A percentile compares a stretch with the other conserved stretches of the same genome.
phyloP scores from a whole-genome alignment of 495 filamentous ascomycete species.

The Neohortaea acidophila region DNA sequence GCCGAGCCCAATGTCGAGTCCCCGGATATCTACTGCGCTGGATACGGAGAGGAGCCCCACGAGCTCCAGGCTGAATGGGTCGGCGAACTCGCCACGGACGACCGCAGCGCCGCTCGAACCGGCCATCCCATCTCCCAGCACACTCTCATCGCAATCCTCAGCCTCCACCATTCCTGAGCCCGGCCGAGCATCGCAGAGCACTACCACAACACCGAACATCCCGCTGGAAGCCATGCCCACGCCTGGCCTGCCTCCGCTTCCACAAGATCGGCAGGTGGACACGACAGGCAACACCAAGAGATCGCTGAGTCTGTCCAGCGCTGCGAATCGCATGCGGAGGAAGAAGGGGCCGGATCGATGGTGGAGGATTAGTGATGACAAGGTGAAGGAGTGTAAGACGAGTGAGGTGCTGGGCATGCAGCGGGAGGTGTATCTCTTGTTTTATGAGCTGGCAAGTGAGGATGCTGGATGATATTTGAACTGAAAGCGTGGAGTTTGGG shows the following conservation, averaged over 20 bases:
- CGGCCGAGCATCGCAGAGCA: too few species aligned
- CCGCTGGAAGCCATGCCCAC: constrained; percentile 16
- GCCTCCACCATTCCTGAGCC: too few species aligned
- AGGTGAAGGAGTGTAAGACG: constrained; percentile 85
- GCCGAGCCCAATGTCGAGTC: constrained; percentile 31
- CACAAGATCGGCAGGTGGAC: neutral
- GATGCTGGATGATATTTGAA: neutral
- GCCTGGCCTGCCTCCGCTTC: constrained; percentile 12
- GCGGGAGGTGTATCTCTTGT: constrained; percentile 86
- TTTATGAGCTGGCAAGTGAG: constrained; percentile 60
- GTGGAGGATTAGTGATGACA: constrained; percentile 98
- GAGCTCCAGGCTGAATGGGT: too few species aligned
- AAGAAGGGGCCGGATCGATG: constrained; percentile 52
- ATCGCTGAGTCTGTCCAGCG: constrained; percentile 5
- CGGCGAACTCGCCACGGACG: too few species aligned
- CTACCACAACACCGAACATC: constrained; percentile 12
- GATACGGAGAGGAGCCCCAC: too few species aligned
- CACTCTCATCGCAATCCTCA: constrained; percentile 12
- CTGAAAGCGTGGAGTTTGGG: too few species aligned
- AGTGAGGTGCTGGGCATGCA: constrained; percentile 86
- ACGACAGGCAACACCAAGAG: constrained; percentile 2
- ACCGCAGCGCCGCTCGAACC: too few species aligned
- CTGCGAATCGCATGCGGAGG: constrained; percentile 26
- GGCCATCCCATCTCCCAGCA: too few species aligned
- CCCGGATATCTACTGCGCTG: constrained; percentile 19